Percentiles rank a stretch among this genome's conserved stretches.
phyloP scores from a whole-genome alignment of 1,284 basidiomycete species.

The Trichosporon sp. region DNA sequence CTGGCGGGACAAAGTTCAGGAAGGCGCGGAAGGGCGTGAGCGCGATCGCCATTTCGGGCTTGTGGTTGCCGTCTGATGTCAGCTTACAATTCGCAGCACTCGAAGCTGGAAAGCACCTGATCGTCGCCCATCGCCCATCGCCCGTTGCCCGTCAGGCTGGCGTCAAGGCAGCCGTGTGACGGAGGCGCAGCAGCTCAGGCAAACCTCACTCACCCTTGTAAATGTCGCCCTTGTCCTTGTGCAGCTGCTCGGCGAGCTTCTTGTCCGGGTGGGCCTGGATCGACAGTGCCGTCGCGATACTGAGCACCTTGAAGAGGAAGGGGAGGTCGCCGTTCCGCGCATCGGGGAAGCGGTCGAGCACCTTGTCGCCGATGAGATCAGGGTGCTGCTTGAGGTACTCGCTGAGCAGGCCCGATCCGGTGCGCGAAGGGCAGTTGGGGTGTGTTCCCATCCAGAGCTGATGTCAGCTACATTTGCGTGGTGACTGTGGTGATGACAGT shows the following conservation, averaged over 20 bases:
- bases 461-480: neutral
- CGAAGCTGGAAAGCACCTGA: too few relatives aligned
- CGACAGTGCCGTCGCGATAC: slow-evolving; percentile 87
- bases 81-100: neutral
- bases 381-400: slow-evolving; percentile 62
- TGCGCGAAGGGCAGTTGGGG: slow-evolving; percentile 71
- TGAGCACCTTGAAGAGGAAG: slow-evolving; percentile 89
- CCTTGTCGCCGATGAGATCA: slow-evolving; percentile 61
- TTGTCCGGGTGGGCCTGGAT: slow-evolving; percentile 99
- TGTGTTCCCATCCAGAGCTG: slow-evolving; percentile 99
- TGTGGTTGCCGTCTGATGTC: slow-evolving; percentile 36
- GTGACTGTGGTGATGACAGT: neutral
- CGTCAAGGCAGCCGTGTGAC: too few relatives aligned
- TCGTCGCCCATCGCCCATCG: too few relatives aligned
- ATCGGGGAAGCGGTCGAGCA: slow-evolving; percentile 59
- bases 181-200: neutral
- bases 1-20: slow-evolving; percentile 46
- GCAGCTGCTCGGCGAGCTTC: slow-evolving; percentile 69
- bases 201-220: slow-evolving; percentile 67
- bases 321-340: slow-evolving; percentile 68
- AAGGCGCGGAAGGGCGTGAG: slow-evolving; percentile 85
- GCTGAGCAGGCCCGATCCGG: slow-evolving; percentile 56
- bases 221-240: slow-evolving; percentile 68
- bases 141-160: too few relatives aligned
- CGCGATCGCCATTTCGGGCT: slow-evolving; percentile 96